phyloP scores from a whole-genome alignment of 495 filamentous ascomycete genomes.

The Penicillium roqueforti region DNA sequence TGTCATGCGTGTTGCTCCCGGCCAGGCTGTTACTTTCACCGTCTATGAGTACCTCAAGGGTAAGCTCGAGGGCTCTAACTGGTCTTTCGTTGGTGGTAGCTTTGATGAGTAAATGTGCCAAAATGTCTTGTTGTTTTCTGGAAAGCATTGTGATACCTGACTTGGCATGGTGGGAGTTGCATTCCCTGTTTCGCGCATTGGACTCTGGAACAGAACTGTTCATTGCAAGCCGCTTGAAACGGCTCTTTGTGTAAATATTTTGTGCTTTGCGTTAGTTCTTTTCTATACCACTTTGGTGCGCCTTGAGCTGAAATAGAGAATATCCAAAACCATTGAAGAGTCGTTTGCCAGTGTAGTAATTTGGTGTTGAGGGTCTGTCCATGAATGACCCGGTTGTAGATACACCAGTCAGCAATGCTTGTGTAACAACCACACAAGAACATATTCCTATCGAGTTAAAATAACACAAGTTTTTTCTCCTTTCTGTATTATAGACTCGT shows the following conservation, averaged over 20 bases:
- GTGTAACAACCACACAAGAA: neutral
- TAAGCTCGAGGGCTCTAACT: slow-evolving; percentile 69
- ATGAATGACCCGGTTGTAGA: neutral
- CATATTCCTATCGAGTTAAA: neutral
- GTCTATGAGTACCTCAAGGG: slow-evolving; percentile 92
- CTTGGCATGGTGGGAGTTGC: slow-evolving; percentile 29
- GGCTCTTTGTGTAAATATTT: slow-evolving; percentile 23
- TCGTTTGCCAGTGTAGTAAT: neutral
- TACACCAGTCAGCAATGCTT: neutral
- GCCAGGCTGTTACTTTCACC: slow-evolving; percentile 97
- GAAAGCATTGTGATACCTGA: slow-evolving; percentile 30
- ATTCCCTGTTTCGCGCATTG: slow-evolving; percentile 15
- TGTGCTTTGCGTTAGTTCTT: slow-evolving; percentile 21
- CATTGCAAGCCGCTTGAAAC: slow-evolving; percentile 16
- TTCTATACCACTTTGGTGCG: slow-evolving; percentile 23
- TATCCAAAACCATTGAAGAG: neutral
- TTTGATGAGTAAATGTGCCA: slow-evolving; percentile 64
- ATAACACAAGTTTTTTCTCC: neutral
- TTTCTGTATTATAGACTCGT: neutral
- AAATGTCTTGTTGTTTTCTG: slow-evolving; percentile 11
- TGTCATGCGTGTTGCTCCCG: slow-evolving; percentile 95
- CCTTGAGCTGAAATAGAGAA: slow-evolving; percentile 3
- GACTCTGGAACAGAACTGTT: slow-evolving; percentile 9
- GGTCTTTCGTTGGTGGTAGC: slow-evolving; percentile 57
- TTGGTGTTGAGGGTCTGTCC: neutral